Percentiles rank a stretch among this genome's conserved stretches.
These are phyloP conservation scores for Phytophthora hibernalis DNA, from an alignment of 352 stramenopile species.

Conservation along the genomic window DNA sequence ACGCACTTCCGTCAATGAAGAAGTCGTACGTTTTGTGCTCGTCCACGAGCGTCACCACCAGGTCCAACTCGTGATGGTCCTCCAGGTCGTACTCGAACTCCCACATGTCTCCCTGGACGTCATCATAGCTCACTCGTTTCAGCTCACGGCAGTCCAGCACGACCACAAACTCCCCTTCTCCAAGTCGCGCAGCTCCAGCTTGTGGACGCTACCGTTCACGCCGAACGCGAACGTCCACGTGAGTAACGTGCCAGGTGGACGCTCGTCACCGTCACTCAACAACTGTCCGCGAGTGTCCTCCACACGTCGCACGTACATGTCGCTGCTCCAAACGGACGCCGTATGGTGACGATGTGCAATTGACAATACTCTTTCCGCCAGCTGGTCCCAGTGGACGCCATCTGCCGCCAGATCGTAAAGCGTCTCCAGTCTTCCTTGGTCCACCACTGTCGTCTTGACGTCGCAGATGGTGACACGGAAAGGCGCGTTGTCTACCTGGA, in stretches of 20 bases:
- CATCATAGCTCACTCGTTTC: constrained; percentile 62
- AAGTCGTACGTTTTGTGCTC: constrained; percentile 79
- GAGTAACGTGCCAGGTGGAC: constrained; percentile 50
- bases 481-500: constrained; percentile 53
- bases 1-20: constrained; percentile 77
- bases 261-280: constrained; percentile 47
- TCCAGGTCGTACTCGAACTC: constrained; percentile 78
- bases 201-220: constrained; percentile 75
- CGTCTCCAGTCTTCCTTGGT: constrained; percentile 69
- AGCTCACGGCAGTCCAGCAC: constrained; percentile 77
- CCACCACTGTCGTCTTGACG: constrained; percentile 74
- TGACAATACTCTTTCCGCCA: constrained; percentile 61
- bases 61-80: constrained; percentile 71
- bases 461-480: constrained; percentile 80
- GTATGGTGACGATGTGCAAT: constrained; percentile 38
- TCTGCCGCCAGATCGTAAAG: constrained; percentile 80
- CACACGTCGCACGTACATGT: constrained; percentile 80
- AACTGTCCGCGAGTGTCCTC: constrained; percentile 54
- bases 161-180: constrained; percentile 81
- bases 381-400: constrained; percentile 67
- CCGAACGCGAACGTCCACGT: constrained; percentile 89
- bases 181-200: constrained; percentile 76
- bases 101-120: constrained; percentile 73
- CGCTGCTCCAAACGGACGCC: constrained; percentile 77
- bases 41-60: constrained; percentile 71